Evolutionary conservation across 176 grass and related monocot species (phyloP), one percentile per base, ranked within the genome.

Genomic region (Phoenix roebelenii): DNA sequence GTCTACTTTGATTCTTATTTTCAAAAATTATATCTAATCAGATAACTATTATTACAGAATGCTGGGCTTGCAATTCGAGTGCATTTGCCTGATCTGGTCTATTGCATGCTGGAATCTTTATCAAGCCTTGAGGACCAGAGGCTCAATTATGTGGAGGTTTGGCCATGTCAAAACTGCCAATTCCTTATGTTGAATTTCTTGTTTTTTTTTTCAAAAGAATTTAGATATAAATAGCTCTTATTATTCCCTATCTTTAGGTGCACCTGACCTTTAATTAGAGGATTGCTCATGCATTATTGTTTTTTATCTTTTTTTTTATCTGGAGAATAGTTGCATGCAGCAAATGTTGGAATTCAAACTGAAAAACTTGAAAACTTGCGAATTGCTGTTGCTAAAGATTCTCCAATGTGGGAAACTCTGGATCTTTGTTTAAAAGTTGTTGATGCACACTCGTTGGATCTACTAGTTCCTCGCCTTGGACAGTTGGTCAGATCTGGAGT

Each of bases 401-500:
- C 86, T 76, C 91, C 91, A 49, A 96, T 96, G 91, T 96, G 91
- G 91, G 91, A 90, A 90, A 96, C 91, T 30, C 91, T 96, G 62
- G 86, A 96, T 84, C 63, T 96, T 26, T 96, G 91, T 77, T 65
- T 96, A 67, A 90, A 96, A 72, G 61, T 82, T 72, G 83, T 90
- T 23, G 91, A 96, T 68, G 69, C 58, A 61, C 68, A 87, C 66
- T 85, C 86, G 74, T 85, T 96, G 49, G 82, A 83, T 79, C 44
- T 79, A 64, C 82, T 96, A 70, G 66, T 96, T 90, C 86, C 86
- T 90, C 86, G 86, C 16, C 69, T 96, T 30, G 61, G 83, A 70
- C 91, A 96, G 68, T 77, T 96, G 86, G 63, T 96, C 63, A 83
- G 81, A 76, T 87, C 91, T 72, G 77, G 77, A 79, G 91, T 96